Evolutionary conservation across 129 eudicot species (phyloP).

Genomic region (Flaveria linearis): DNA sequence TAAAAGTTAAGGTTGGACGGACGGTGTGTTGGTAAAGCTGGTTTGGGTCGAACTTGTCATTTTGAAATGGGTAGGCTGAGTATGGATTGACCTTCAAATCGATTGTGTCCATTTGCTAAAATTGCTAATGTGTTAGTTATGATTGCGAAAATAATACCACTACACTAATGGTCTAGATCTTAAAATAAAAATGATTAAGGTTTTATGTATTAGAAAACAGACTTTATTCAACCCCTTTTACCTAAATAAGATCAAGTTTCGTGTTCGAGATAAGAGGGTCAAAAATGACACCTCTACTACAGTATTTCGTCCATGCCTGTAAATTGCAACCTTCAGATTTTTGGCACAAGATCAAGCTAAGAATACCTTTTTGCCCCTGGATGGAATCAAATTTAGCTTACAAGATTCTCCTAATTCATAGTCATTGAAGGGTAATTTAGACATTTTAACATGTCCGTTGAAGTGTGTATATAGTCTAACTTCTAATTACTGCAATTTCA

Average conservation of each 20-base stretch:
- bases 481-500: neutral
- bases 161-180: neutral
- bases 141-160: neutral
- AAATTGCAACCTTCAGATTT: constrained; percentile 4
- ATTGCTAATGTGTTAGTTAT: neutral
- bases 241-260: neutral
- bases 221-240: neutral
- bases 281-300: neutral
- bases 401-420: neutral
- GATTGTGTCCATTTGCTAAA: neutral
- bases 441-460: neutral
- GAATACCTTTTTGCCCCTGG: neutral
- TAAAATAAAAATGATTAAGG: neutral
- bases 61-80: neutral
- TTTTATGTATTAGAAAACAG: neutral
- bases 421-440: neutral
- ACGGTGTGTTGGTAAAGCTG: neutral
- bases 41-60: neutral
- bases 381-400: neutral
- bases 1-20: neutral
- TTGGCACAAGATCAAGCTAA: constrained; percentile 11
- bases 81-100: neutral
- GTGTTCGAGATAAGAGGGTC: neutral
- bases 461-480: neutral
- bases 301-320: neutral